These are phyloP conservation scores for Exophiala lecanii-corni DNA, from an alignment of 2,329 filamentous ascomycete genomes.

Conservation along the genomic window DNA sequence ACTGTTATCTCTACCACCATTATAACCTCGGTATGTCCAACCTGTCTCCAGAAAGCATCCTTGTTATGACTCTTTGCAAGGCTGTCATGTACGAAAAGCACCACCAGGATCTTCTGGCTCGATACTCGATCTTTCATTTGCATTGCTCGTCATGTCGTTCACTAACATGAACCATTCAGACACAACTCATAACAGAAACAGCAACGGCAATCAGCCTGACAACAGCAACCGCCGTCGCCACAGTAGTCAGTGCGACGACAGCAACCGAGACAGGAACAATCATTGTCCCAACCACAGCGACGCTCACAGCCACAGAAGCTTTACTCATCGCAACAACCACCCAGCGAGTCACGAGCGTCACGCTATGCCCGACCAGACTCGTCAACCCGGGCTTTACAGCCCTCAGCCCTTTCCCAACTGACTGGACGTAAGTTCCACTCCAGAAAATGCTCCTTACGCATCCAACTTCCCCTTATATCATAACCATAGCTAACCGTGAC, in stretches of 20 bases:
- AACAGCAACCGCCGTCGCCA: not conserved
- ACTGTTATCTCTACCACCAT: conserved; percentile 21
- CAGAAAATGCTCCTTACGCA: not conserved
- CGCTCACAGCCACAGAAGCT: conserved; percentile 4
- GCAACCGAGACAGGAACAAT: conserved; percentile 11
- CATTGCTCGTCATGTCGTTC: no score
- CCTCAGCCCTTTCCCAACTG: conserved; percentile 25
- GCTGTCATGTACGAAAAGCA: no score
- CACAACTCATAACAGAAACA: conserved; percentile 4
- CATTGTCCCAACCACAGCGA: not conserved
- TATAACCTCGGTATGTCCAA: conserved; percentile 13
- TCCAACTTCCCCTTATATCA: no score
- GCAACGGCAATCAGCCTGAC: not conserved
- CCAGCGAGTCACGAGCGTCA: conserved; percentile 17
- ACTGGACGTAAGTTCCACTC: conserved; percentile 25
- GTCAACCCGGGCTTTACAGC: conserved; percentile 32
- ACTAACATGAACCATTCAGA: no score
- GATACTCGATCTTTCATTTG: no score
- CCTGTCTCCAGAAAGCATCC: no score
- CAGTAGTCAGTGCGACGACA: conserved; percentile 1
- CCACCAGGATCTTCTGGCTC: no score
- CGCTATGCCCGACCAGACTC: conserved; percentile 29
- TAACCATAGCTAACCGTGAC: not conserved
- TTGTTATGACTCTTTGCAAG: no score
- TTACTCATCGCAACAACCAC: conserved; percentile 10